Base-by-base conservation (phyloP, 2,329 filamentous ascomycete species). In the Aureobasidium vineae region DNA sequence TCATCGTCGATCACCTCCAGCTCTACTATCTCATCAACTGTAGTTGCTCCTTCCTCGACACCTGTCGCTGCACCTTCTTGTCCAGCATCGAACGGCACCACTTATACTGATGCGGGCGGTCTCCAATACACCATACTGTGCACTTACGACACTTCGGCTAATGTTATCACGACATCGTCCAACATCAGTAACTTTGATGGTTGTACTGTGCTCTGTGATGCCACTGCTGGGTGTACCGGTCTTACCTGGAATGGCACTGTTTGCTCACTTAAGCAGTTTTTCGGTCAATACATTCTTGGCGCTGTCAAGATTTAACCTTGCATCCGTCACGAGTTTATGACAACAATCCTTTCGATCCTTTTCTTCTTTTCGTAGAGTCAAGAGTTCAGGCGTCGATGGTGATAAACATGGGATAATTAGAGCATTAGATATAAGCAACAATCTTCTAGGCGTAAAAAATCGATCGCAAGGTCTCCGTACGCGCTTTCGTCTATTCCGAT, bases 71-170 rank as follows among this genome's bases (percentile, higher is more conserved):
- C 16, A 13, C 26, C 52, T 8, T 64, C 68, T 5, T 74, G 72
- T 49, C 72, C 72, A 3, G 57, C 41, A 7, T 66, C 66, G 3
- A 71, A 74, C 41, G 66, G 66, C 36, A 73, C 66, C 15, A 59
- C 64, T 1, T 73, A 73, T 57, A 69, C 57, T 13, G 69, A 66
- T 15, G 23, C 63, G 23, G 70, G 66, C 11, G 50, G 61, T 15
- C 19, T 40, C 5, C 2, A 43, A 5, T 53, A 64, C 49, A 64
- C 50, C 7, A 23, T 64, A 21, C 28, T 53, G 2, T 53, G 61
- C 28, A 56, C 50, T 11, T 45, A 65, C 47, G 47, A 65, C 13
- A 54, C 47, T 56, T 53, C 50, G 11, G 19, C 6, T 23, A 47
- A 56, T 23, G 26, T 13, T 3, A 54, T 56, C 8, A 36, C 5